Conservation (phyloP, 495 filamentous ascomycete species). For the Aspergillus campestris region DNA sequence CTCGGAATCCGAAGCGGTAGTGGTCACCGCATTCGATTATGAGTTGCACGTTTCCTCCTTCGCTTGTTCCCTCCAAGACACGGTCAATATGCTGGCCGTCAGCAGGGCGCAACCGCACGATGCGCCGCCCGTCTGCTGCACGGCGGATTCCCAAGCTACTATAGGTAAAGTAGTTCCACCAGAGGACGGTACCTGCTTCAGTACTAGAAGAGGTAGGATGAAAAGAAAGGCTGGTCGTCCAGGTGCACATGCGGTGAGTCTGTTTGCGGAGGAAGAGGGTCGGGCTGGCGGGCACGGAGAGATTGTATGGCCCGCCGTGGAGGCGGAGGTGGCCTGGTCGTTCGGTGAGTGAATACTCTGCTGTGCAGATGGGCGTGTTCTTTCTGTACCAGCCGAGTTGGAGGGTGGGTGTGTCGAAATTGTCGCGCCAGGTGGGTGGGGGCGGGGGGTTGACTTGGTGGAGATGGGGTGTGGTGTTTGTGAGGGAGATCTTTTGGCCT, state of each 20-base stretch:
- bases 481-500: conserved; percentile 32
- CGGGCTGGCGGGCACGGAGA: conserved; percentile 31
- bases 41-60: conserved; percentile 10
- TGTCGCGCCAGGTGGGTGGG: conserved; percentile 25
- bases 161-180: conserved; percentile 35
- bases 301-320: conserved; percentile 33
- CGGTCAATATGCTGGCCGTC: conserved; percentile 10
- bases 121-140: conserved; percentile 4
- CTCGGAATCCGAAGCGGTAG: conserved; percentile 23
- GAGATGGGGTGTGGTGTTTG: conserved; percentile 20
- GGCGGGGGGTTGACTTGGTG: conserved; percentile 15
- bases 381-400: conserved; percentile 38
- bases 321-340: conserved; percentile 27
- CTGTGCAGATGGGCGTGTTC: conserved; percentile 17
- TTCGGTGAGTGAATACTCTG: conserved; percentile 29
- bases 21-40: conserved; percentile 21
- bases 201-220: conserved; percentile 16
- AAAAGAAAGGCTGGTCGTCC: conserved; percentile 29
- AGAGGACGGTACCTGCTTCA: conserved; percentile 34
- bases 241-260: conserved; percentile 22
- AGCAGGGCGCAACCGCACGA: conserved; percentile 18
- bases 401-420: conserved; percentile 20
- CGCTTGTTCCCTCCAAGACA: background rate
- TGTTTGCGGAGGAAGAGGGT: conserved; percentile 40
- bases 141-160: conserved; percentile 27